Evolutionary conservation across 345 rosid species (phyloP).

Genomic region (Eucalyptus erythrocorys): DNA sequence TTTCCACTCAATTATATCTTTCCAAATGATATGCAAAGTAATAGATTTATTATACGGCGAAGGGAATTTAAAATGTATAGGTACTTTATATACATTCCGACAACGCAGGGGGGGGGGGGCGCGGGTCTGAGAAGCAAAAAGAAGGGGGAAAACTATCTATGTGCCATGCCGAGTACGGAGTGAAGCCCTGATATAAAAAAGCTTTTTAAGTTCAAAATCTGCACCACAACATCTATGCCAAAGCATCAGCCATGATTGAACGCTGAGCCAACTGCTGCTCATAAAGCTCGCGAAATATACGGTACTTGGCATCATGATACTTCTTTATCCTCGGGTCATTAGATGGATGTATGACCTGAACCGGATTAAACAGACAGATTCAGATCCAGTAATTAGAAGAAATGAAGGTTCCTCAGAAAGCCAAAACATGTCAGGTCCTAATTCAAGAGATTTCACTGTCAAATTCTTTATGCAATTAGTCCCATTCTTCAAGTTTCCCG

Average conservation of each 20-base stretch:
- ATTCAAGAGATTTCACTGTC: background rate
- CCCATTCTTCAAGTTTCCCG: background rate
- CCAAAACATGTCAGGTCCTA: background rate
- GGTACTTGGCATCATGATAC: slow-evolving; percentile 87
- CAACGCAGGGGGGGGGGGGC: background rate
- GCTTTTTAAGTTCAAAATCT: background rate
- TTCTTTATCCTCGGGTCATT: slow-evolving; percentile 68
- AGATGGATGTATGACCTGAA: slow-evolving; percentile 77
- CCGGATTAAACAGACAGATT: background rate
- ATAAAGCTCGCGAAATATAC: slow-evolving; percentile 60
- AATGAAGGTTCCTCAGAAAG: background rate
- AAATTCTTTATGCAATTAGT: background rate
- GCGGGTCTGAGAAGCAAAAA: background rate
- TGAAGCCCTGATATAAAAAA: background rate
- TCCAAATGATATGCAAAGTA: background rate
- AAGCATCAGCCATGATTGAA: slow-evolving; percentile 56
- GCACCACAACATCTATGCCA: slow-evolving; percentile 15
- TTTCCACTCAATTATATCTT: background rate
- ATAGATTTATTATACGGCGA: background rate
- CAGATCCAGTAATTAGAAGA: background rate
- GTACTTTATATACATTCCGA: background rate
- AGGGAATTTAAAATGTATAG: background rate
- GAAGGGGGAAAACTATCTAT: background rate
- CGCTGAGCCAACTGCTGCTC: slow-evolving; percentile 72
- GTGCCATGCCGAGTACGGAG: background rate